Conservation (phyloP, 2,329 filamentous ascomycete species). For the Epichloe festucae region DNA sequence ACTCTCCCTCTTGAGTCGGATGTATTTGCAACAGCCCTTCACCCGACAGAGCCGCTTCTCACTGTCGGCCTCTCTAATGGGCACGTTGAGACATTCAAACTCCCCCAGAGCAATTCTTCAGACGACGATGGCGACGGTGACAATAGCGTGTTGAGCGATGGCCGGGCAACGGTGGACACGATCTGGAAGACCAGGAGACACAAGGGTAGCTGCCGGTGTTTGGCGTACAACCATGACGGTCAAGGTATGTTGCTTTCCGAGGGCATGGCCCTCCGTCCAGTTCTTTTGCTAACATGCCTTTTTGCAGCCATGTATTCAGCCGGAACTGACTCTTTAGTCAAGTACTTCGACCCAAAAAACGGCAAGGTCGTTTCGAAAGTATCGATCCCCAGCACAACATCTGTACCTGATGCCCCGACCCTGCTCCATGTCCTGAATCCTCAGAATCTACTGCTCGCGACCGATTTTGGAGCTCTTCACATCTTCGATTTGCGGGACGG, state of each 20-base stretch:
- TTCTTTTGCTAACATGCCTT: background rate
- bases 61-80: conserved; percentile 76
- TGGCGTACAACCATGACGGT: conserved; percentile 71
- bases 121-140: conserved; percentile 39
- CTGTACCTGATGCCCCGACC: conserved; percentile 57
- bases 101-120: conserved; percentile 45
- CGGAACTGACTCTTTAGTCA: conserved; percentile 46
- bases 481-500: conserved; percentile 68
- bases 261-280: too few relatives aligned
- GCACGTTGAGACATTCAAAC: conserved; percentile 71
- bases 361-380: conserved; percentile 72
- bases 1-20: conserved; percentile 76
- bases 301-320: conserved; percentile 46
- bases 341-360: conserved; percentile 43
- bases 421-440: conserved; percentile 75
- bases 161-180: conserved; percentile 65
- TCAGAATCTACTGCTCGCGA: conserved; percentile 76
- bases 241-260: conserved; percentile 37
- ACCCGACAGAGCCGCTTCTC: conserved; percentile 72
- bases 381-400: conserved; percentile 49
- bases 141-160: conserved; percentile 39
- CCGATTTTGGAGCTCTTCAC: conserved; percentile 81
- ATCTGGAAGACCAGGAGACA: conserved; percentile 80
- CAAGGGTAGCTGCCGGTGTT: conserved; percentile 80
- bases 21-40: conserved; percentile 77